Base-by-base conservation (phyloP, 192 early-diverging fungal genomes). In the Backusella circina region DNA sequence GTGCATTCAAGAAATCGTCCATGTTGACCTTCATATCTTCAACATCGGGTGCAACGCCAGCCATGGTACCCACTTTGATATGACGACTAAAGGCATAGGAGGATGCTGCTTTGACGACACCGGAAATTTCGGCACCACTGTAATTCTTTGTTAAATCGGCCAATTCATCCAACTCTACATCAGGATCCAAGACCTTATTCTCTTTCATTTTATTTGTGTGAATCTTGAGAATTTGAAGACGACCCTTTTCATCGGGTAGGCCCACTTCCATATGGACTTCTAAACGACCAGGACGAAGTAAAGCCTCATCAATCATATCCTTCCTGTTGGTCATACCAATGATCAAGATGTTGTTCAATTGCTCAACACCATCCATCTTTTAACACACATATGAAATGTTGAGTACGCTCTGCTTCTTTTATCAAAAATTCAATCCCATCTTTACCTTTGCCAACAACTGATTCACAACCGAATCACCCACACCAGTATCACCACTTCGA, bases 321-420 rank as follows among this genome's bases (percentile, higher is more conserved):
- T 95, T 89, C 75, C 97, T 83, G 82, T 98, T 99, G 65, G 98
- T 99, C 98, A 99, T 99, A 77, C 97, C 97, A 75, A 99, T 98
- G 44, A 98, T 93, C 76, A 98, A 81, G 65, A 99, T 97, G 82
- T 99, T 99, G 85, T 98, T 99, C 73, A 99, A 84, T 81, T 98
- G 97, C 50, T 98, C 96, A 8, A 99, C 97, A 88, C 97, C 98
- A 82, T 99, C 97, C 94, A 99, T 96, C 89, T 91, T 75, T 47
- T 28, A 30, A 65, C 13, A 70, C 6, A 30, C 0, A 51, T 21
- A 71, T 28, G 23, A 7, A 66, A 5, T 66, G 4, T 28, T 10
- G 0, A 2, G 12, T 66, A 67, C 5, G 9, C 50, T 33, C 26
- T 32, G 33, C 31, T 61, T 72, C 35, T 44, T 73, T 41, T 41